Percentiles rank a stretch among this genome's conserved stretches.
phyloP scores from a whole-genome alignment of 164 flowering plant species.

The Vitis amurensis region DNA sequence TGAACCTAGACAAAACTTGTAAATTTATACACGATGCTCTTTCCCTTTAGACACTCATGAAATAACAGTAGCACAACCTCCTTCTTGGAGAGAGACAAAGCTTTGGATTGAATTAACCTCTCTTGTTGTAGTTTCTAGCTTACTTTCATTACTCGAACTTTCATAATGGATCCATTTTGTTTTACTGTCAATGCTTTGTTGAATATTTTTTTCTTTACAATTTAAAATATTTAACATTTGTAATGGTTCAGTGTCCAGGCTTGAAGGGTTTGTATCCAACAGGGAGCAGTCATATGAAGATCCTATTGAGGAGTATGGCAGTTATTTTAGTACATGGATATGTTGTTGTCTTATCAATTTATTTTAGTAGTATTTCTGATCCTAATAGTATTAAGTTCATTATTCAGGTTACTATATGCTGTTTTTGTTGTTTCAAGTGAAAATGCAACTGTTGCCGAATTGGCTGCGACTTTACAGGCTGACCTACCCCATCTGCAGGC shows the following conservation, averaged over 20 bases:
- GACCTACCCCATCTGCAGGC: conserved; percentile 93
- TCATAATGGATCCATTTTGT: no score
- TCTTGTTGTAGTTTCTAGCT: no score
- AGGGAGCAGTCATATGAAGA: conserved; percentile 99
- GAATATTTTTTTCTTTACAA: not conserved
- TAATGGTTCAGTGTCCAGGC: conserved; percentile 83
- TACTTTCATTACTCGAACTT: no score
- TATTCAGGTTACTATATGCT: conserved; percentile 88
- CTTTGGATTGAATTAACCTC: no score
- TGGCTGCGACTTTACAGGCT: conserved; percentile 94
- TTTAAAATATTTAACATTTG: conserved; percentile 21
- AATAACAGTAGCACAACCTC: no score
- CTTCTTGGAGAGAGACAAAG: no score
- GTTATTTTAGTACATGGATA: not conserved
- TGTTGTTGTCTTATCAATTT: not conserved
- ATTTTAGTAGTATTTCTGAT: not conserved
- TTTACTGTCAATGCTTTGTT: not conserved
- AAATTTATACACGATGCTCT: no score
- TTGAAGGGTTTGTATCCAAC: conserved; percentile 98
- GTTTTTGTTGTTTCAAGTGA: conserved; percentile 99
- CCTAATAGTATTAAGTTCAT: conserved; percentile 16
- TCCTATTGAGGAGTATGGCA: conserved; percentile 96
- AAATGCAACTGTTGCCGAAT: conserved; percentile 94
- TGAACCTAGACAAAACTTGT: no score
- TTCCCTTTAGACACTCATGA: no score